Evolutionary conservation across 495 filamentous ascomycete species (phyloP).

Genomic region (Pyrenula massariospora): DNA sequence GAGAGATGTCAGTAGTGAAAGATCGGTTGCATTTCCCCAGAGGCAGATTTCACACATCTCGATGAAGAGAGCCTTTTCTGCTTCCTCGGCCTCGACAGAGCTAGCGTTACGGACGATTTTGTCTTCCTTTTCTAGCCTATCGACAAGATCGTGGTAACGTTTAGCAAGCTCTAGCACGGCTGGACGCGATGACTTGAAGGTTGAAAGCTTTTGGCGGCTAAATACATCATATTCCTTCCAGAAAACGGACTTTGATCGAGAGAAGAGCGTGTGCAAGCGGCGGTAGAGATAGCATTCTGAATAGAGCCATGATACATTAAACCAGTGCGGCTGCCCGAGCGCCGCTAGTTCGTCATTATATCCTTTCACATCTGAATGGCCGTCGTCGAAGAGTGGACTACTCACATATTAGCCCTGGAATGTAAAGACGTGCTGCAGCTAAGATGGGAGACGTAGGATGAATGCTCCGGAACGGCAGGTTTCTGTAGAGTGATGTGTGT

Average conservation of each 20-base stretch:
- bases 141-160: slow-evolving; percentile 55
- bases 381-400: slow-evolving; percentile 77
- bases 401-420: not conserved
- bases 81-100: slow-evolving; percentile 46
- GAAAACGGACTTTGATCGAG: slow-evolving; percentile 48
- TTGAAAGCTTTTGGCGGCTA: slow-evolving; percentile 77
- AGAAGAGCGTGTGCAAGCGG: slow-evolving; percentile 65
- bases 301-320: slow-evolving; percentile 76
- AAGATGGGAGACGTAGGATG: too few species aligned
- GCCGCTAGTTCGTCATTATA: slow-evolving; percentile 82
- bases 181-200: slow-evolving; percentile 84
- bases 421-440: too few species aligned
- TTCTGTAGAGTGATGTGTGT: too few species aligned
- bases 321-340: slow-evolving; percentile 68
- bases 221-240: slow-evolving; percentile 96
- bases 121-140: slow-evolving; percentile 36
- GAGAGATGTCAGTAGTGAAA: slow-evolving; percentile 79
- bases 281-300: slow-evolving; percentile 88
- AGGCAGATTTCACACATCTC: slow-evolving; percentile 97
- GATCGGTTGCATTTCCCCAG: slow-evolving; percentile 95
- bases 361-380: slow-evolving; percentile 56
- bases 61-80: slow-evolving; percentile 65
- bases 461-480: too few species aligned
- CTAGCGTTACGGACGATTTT: slow-evolving; percentile 13
- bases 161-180: slow-evolving; percentile 82